Evolutionary conservation across 2,329 filamentous ascomycete species (phyloP).

Genomic region (Scleromitrula shiraiana): DNA sequence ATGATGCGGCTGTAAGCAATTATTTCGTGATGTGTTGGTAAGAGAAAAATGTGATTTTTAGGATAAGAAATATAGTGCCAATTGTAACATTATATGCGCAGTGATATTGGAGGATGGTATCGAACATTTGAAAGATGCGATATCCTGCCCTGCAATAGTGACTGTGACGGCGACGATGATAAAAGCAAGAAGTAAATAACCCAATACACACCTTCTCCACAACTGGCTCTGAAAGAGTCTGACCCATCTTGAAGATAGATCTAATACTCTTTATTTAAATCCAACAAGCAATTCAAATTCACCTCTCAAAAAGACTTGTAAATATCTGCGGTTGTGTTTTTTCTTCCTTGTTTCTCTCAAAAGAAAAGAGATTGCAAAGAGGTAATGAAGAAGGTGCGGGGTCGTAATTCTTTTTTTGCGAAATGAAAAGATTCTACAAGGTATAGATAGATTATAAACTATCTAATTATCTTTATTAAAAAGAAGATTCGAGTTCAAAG

Average conservation of each 20-base stretch:
- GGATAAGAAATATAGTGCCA: background rate
- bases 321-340: background rate
- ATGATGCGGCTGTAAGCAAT: background rate
- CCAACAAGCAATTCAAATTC: slow-evolving; percentile 9
- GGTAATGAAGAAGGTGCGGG: slow-evolving; percentile 3
- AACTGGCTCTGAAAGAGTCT: slow-evolving; percentile 97
- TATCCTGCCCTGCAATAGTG: background rate
- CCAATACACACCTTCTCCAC: slow-evolving; percentile 81
- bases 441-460: slow-evolving; percentile 3
- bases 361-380: slow-evolving; percentile 9
- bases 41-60: background rate
- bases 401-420: background rate
- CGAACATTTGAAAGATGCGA: background rate
- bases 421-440: background rate
- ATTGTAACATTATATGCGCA: background rate
- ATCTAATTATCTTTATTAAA: background rate
- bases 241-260: slow-evolving; percentile 62
- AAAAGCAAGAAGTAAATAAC: slow-evolving; percentile 6
- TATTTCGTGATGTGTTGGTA: background rate
- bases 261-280: slow-evolving; percentile 23
- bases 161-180: slow-evolving; percentile 3
- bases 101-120: background rate
- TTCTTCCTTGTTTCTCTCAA: background rate
- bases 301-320: background rate
- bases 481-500: background rate